Conservation (phyloP, 192 early-diverging fungal genomes). For the Coemansia guatemalensis region DNA sequence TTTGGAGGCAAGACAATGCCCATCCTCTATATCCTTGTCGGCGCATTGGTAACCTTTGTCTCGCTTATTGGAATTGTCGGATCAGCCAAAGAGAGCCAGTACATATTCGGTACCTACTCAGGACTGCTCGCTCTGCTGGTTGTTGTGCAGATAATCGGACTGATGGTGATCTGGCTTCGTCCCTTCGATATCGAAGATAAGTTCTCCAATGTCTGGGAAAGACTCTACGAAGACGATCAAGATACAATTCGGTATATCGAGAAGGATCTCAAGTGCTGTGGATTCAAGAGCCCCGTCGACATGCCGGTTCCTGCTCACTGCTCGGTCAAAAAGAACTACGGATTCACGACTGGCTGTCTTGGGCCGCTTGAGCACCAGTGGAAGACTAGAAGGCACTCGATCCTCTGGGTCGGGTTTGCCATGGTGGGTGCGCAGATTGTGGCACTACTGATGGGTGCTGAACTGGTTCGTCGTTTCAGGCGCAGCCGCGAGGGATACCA, state of each 20-base stretch:
- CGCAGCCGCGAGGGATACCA: conserved; percentile 28
- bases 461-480: conserved; percentile 42
- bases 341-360: conserved; percentile 30
- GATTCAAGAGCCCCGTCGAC: conserved; percentile 48
- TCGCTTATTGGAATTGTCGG: conserved; percentile 54
- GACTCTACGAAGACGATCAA: conserved; percentile 54
- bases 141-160: conserved; percentile 15
- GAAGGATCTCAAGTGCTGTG: conserved; percentile 55
- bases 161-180: conserved; percentile 28
- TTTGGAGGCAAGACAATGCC: conserved; percentile 53
- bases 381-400: conserved; percentile 8
- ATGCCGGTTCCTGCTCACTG: conserved; percentile 49
- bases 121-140: conserved; percentile 39
- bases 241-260: conserved; percentile 50
- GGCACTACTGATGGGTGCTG: conserved; percentile 39
- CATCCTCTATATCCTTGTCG: conserved; percentile 37
- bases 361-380: conserved; percentile 27
- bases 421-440: conserved; percentile 40
- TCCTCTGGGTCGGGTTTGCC: conserved; percentile 27
- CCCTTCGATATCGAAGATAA: conserved; percentile 37
- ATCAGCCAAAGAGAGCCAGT: conserved; percentile 46
- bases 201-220: conserved; percentile 53
- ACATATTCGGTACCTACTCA: conserved; percentile 34
- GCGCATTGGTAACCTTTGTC: conserved; percentile 37
- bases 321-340: conserved; percentile 42